Evolutionary conservation across 2,329 filamentous ascomycete species (phyloP), one percentile per base, ranked within the genome.

Genomic region (Xylariaceae sp.): DNA sequence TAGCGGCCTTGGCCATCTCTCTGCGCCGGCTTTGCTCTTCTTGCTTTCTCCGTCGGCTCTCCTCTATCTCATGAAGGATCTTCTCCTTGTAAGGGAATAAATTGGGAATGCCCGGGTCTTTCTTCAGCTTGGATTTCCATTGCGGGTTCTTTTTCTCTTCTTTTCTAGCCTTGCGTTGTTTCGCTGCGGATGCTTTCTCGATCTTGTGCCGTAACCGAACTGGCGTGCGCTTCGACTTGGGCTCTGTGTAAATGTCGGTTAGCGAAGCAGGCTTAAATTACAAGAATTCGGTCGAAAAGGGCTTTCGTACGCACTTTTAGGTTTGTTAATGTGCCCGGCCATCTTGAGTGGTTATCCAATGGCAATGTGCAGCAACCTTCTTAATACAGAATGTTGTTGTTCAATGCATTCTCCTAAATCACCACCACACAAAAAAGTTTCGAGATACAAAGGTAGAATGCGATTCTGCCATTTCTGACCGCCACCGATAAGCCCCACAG

Each of bases 31-130:
- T 79, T 53, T 82, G 81, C 68, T 96, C 91, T 68, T 96, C 92
- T 60, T 85, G 85, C 78, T 93, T 97, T 72, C 83, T 78, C 62
- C 87, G 78, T 69, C 88, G 88, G 66, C 85, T 88, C 75, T 96
- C 91, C 76, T 99, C 94, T 65, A 99, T 95, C 74, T 99, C 92
- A 53, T 92, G 86, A 27, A 99, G 82, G 23, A 99, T 83, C 79
- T 89, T 92, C 73, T 97, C 92, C 78, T 99, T 99, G 81, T 94
- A 97, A 1, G 94, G 94, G 77, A 97, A 99, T 29, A 97, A 77
- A 70, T 97, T 99, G 33, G 94, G 94, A 58, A 99, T 97, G 42
- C 94, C 94, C 20, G 93, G 94, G 67, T 99, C 94, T 78, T 97
- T 99, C 84, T 97, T 97, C 64, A 96, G 72, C 73, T 92, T 90